Evolutionary conservation across 176 grass and related monocot genomes (phyloP).

Genomic region (Hordeum vulgare): MorexV3_pseudomolecules_assembly NC_058523.1:194225539-194226038

Average conservation of each 20-base stretch:
- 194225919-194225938: slow-evolving; percentile 38
- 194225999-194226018: slow-evolving; percentile 40
- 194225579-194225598: slow-evolving; percentile 36
- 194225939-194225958: slow-evolving; percentile 58
- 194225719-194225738: background rate
- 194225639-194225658: slow-evolving; percentile 41
- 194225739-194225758: fast-evolving
- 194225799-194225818: background rate
- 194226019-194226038: background rate
- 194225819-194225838: background rate
- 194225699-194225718: slow-evolving; percentile 26
- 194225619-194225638: slow-evolving; percentile 28
- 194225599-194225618: slow-evolving; percentile 39
- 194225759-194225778: background rate
- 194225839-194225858: background rate
- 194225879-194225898: background rate
- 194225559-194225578: slow-evolving; percentile 35
- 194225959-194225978: no score
- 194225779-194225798: background rate
- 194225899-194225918: slow-evolving; percentile 12
- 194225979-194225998: no score
- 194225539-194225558: slow-evolving; percentile 5
- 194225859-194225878: background rate
- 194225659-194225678: slow-evolving; percentile 46
- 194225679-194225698: slow-evolving; percentile 49